Percentiles rank a stretch among this genome's conserved stretches.
Conservation (phyloP, 2,329 filamentous ascomycete genomes). For the Cordyceps farinosa region DNA sequence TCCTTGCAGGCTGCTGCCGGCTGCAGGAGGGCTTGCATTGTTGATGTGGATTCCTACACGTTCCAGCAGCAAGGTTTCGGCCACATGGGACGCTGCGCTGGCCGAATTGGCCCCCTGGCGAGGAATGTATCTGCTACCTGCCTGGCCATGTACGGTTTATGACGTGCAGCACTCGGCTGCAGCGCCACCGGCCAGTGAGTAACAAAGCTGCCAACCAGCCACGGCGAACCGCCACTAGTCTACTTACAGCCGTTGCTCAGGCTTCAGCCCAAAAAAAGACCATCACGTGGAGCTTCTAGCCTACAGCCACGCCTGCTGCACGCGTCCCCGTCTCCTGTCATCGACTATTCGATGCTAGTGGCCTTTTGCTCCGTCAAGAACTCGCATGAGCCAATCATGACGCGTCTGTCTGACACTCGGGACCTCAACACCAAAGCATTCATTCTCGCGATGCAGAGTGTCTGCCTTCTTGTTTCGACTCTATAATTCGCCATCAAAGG, state of each 20-base stretch:
- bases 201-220: not conserved
- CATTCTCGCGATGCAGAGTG: too few relatives aligned
- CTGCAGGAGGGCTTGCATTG: not conserved
- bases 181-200: slow-evolving; percentile 11
- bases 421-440: too few relatives aligned
- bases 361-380: too few relatives aligned
- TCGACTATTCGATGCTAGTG: not conserved
- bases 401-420: not conserved
- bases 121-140: not conserved
- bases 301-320: not conserved
- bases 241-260: not conserved
- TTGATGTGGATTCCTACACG: not conserved
- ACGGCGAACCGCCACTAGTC: not conserved
- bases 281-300: slow-evolving; percentile 14
- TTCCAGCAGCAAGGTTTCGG: not conserved
- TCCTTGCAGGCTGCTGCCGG: not conserved
- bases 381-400: not conserved
- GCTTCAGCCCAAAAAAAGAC: not conserved
- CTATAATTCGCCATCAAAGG: too few relatives aligned
- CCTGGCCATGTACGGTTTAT: not conserved
- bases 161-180: slow-evolving; percentile 1
- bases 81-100: not conserved
- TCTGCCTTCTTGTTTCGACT: too few relatives aligned
- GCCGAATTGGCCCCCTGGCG: not conserved
- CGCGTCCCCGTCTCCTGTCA: not conserved